Evolutionary conservation across 345 rosid species (phyloP).

Genomic region (Combretum micranthum): DNA sequence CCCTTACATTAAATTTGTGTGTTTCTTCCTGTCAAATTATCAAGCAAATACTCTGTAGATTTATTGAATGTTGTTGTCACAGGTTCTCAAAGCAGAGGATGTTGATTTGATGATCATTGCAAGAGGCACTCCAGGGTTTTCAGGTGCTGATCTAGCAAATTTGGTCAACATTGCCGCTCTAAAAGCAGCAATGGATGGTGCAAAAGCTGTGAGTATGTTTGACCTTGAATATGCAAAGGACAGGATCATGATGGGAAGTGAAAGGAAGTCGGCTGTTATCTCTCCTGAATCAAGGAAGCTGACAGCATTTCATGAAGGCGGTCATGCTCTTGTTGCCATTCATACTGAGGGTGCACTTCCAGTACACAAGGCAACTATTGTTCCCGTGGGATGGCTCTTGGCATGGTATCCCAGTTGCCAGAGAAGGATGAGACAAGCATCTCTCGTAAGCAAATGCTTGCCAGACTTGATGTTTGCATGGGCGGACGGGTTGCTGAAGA

Average conservation of each 20-base stretch:
- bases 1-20: too few relatives aligned
- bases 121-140: constrained; percentile 94
- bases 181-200: constrained; percentile 96
- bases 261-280: constrained; percentile 87
- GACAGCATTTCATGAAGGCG: constrained; percentile 97
- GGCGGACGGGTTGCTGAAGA: constrained; percentile 97
- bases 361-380: constrained; percentile 94
- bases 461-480: constrained; percentile 87
- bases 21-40: too few relatives aligned
- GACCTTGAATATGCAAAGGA: constrained; percentile 94
- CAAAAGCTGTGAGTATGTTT: constrained; percentile 80
- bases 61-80: constrained; percentile 4
- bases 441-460: constrained; percentile 92
- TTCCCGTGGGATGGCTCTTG: constrained; percentile 91
- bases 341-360: constrained; percentile 91
- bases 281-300: constrained; percentile 65
- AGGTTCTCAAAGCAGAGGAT: constrained; percentile 87
- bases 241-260: constrained; percentile 96
- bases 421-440: constrained; percentile 72
- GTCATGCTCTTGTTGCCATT: constrained; percentile 94
- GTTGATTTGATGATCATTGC: constrained; percentile 94
- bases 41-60: not conserved
- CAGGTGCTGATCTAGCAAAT: constrained; percentile 95
- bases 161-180: constrained; percentile 84
- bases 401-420: constrained; percentile 90